Conservation (phyloP, 1,284 basidiomycete species). For the Fomes fomentarius region DNA sequence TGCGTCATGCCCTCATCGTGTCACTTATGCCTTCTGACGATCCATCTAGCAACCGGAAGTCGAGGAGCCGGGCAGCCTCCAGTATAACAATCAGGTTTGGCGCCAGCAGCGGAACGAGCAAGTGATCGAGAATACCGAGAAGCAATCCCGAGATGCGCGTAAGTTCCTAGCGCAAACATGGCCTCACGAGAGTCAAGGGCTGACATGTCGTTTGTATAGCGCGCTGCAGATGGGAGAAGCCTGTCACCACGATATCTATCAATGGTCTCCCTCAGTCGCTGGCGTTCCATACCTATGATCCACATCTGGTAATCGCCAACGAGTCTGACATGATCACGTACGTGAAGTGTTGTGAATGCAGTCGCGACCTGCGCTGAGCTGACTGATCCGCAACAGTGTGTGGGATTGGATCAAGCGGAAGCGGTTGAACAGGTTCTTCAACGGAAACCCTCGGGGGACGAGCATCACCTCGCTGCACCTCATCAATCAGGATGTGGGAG, state of each 20-base stretch:
- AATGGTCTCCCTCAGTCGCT: constrained; percentile 76
- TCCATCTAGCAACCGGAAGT: constrained; percentile 80
- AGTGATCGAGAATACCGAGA: constrained; percentile 71
- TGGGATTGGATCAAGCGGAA: constrained; percentile 93
- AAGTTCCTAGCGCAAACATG: constrained; percentile 31
- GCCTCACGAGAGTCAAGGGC: background rate
- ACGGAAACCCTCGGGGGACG: constrained; percentile 84
- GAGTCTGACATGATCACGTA: constrained; percentile 88
- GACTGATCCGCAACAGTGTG: constrained; percentile 54
- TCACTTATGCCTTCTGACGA: constrained; percentile 8
- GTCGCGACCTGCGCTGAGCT: background rate
- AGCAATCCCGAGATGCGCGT: constrained; percentile 77
- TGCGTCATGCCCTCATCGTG: constrained; percentile 41
- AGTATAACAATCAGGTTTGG: constrained; percentile 97
- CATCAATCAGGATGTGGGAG: constrained; percentile 95
- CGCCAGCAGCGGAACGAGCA: constrained; percentile 90
- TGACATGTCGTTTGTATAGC: constrained; percentile 35
- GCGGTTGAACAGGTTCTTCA: constrained; percentile 84
- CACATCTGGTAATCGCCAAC: constrained; percentile 86
- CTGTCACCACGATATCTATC: constrained; percentile 76
- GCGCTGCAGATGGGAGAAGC: constrained; percentile 76
- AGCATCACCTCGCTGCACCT: constrained; percentile 91
- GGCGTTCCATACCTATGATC: constrained; percentile 92
- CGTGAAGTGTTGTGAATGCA: constrained; percentile 28
- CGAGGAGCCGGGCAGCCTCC: constrained; percentile 92